Evolutionary conservation across 2,329 filamentous ascomycete species (phyloP).

Genomic region (Aspergillus luchuensis): DNA sequence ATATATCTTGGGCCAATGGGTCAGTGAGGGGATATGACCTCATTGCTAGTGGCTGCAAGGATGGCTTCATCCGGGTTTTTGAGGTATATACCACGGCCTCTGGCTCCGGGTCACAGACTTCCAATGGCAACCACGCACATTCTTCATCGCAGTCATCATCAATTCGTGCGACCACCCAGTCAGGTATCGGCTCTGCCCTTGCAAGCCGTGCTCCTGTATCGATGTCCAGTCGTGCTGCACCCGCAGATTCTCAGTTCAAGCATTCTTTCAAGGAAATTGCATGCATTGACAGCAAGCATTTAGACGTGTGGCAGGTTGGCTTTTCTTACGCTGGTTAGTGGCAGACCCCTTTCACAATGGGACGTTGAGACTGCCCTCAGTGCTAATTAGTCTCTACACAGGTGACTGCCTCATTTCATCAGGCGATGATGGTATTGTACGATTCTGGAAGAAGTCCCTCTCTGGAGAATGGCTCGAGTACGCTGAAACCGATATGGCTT

Average conservation of each 20-base stretch:
- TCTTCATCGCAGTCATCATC: constrained; percentile 32
- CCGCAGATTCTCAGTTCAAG: constrained; percentile 42
- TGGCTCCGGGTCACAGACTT: constrained; percentile 29
- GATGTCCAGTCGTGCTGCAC: constrained; percentile 35
- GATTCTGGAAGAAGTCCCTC: constrained; percentile 48
- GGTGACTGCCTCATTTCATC: constrained; percentile 48
- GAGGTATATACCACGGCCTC: constrained; percentile 53
- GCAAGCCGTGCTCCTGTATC: constrained; percentile 38
- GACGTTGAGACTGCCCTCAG: neutral
- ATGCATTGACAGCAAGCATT: constrained; percentile 46
- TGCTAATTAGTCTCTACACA: constrained; percentile 18
- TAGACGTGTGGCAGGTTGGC: constrained; percentile 50
- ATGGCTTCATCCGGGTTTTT: constrained; percentile 88
- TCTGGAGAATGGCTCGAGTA: constrained; percentile 50
- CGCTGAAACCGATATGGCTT: constrained; percentile 44
- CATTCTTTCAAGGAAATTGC: constrained; percentile 47
- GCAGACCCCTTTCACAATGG: neutral
- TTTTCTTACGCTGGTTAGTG: constrained; percentile 47
- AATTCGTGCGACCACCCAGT: constrained; percentile 38
- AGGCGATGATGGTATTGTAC: constrained; percentile 45
- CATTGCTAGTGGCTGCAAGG: constrained; percentile 88
- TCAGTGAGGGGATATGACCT: constrained; percentile 88
- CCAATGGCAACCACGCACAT: constrained; percentile 32
- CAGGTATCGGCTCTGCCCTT: constrained; percentile 46
- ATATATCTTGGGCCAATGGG: constrained; percentile 89